Base-by-base conservation (phyloP, 208 protist genomes). In the Leptomonas pyrrhocoris region DNA sequence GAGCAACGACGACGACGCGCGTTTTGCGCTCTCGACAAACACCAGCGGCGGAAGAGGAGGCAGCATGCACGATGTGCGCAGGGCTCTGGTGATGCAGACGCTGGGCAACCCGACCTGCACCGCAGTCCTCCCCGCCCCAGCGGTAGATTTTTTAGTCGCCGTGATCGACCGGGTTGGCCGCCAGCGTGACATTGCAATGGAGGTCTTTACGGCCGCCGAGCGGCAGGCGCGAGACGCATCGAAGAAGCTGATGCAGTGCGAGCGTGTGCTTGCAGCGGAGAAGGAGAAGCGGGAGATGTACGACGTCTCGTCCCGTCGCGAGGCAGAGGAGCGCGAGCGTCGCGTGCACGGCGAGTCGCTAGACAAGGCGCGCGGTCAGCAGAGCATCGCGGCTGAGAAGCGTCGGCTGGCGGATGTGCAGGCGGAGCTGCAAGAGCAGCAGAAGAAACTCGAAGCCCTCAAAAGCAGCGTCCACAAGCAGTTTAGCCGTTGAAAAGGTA, bases 251-350 rank as follows among this genome's bases (percentile, higher is more conserved):
- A 27, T 53, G 31, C 73, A 82, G 40, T 76, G 72, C 16, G 71
- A 83, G 56, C 36, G 54, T 50, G n/a, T 77, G 25, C 70, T 90
- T 9, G 58, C 64, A 0, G 67, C 62, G 16, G 80, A 83, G 59
- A 86, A 81, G 74, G 87, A 93, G 43, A 85, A 86, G 65, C 77
- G 79, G 46, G 83, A 83, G 31, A 79, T 81, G 66, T 84, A 83
- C 66, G 73, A 74, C 36, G 43, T 67, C n/a, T 76, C 78, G 34
- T 48, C 75, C 21, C 49, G 68, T 6, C 73, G 83, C 38, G 81
- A 93, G 31, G 68, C 74, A 0, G 71, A 80, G 38, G 84, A 90
- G 38, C 86, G 81, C 30, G 72, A 90, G 72, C 74, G 65, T 18
- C 84, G 86, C 11, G n/a, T 83, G 30, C 54, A 73, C 34, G 72